phyloP scores from a whole-genome alignment of 1,139 yeast genomes.

The Candida anutae region DNA sequence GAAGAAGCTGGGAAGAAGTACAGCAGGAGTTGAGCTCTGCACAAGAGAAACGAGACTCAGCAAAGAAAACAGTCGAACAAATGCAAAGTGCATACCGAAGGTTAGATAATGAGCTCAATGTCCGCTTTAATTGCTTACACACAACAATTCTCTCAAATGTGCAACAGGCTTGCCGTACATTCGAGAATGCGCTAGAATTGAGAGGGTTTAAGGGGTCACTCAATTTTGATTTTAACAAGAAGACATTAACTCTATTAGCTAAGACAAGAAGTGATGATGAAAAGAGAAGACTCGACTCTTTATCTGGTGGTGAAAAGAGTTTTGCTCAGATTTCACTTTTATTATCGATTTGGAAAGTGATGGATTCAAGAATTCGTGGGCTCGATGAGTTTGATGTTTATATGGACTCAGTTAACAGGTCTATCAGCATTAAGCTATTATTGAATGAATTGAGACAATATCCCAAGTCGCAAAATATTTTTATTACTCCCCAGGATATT shows the following conservation, averaged over 20 bases:
- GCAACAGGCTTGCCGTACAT: slow-evolving; percentile 33
- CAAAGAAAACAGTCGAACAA: slow-evolving; percentile 17
- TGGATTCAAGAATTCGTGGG: slow-evolving; percentile 83
- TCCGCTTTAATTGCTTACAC: slow-evolving; percentile 43
- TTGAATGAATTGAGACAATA: slow-evolving; percentile 54
- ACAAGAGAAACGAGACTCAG: slow-evolving; percentile 20
- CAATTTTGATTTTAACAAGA: slow-evolving; percentile 49
- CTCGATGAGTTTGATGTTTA: slow-evolving; percentile 96
- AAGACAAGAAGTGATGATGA: slow-evolving; percentile 52
- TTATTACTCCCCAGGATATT: slow-evolving; percentile 92
- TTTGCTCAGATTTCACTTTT: slow-evolving; percentile 85
- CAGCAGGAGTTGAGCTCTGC: slow-evolving; percentile 22
- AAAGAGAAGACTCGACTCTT: slow-evolving; percentile 66
- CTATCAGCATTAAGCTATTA: slow-evolving; percentile 70
- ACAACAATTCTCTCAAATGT: slow-evolving; percentile 29
- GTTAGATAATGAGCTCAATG: slow-evolving; percentile 30
- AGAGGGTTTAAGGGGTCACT: slow-evolving; percentile 76
- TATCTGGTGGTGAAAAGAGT: slow-evolving; percentile 96
- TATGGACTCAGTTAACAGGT: slow-evolving; percentile 91
- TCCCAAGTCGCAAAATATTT: slow-evolving; percentile 75
- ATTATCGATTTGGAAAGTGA: slow-evolving; percentile 86
- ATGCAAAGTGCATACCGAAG: slow-evolving; percentile 17
- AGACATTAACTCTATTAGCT: slow-evolving; percentile 47
- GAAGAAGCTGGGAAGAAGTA: slow-evolving; percentile 30
- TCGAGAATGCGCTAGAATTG: slow-evolving; percentile 50